These are phyloP conservation scores for Penicillium sp. DNA, from an alignment of 2,329 filamentous ascomycete species.

Conservation along the genomic window DNA sequence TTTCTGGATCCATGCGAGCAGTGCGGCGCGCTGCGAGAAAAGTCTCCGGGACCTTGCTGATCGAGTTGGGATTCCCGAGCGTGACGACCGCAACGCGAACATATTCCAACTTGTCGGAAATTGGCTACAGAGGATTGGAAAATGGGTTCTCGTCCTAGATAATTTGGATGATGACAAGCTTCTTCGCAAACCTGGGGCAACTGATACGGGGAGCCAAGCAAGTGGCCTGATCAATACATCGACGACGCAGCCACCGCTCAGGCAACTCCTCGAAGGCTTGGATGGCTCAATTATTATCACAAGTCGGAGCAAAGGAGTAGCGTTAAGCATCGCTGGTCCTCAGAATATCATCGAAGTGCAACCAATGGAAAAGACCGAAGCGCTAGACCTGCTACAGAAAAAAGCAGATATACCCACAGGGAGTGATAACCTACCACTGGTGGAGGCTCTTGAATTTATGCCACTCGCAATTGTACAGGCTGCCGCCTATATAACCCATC, in stretches of 20 bases:
- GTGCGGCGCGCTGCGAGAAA: too few species aligned
- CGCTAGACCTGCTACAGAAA: constrained; percentile 29
- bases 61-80: too few species aligned
- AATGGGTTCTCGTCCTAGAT: constrained; percentile 30
- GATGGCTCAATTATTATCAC: constrained; percentile 22
- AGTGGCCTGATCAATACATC: background rate
- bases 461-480: too few species aligned
- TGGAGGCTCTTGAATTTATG: too few species aligned
- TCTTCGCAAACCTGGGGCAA: background rate
- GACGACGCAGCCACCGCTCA: constrained; percentile 2
- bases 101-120: too few species aligned
- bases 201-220: background rate
- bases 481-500: too few species aligned
- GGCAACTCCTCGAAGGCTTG: constrained; percentile 16
- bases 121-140: constrained; percentile 13
- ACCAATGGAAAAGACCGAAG: constrained; percentile 27
- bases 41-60: too few species aligned
- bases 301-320: constrained; percentile 12
- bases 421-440: too few species aligned
- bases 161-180: constrained; percentile 15
- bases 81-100: too few species aligned
- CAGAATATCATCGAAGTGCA: constrained; percentile 16
- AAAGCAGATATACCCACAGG: constrained; percentile 21
- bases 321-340: constrained; percentile 6
- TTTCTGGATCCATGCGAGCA: too few species aligned